These are phyloP conservation scores for Zychaea mexicana DNA, from an alignment of 371 early-diverging fungal species.

Conservation along the genomic window DNA sequence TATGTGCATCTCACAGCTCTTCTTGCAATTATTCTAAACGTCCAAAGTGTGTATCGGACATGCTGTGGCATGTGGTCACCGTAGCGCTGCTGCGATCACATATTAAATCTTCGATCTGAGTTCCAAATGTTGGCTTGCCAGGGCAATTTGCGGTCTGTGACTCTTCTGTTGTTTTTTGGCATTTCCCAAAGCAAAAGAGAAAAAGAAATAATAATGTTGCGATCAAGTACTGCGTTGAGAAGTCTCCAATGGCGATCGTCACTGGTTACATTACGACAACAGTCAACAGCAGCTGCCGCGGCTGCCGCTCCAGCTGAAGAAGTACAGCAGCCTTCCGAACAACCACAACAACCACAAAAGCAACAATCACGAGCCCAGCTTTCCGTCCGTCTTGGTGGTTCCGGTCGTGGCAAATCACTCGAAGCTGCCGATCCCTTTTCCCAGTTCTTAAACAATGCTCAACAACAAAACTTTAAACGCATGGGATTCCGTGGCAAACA, in stretches of 20 bases:
- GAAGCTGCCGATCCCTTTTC: constrained; percentile 35
- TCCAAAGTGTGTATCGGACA: too few relatives aligned
- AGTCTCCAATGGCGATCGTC: background rate
- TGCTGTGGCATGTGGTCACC: too few relatives aligned
- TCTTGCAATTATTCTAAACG: too few relatives aligned
- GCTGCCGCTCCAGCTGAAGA: constrained; percentile 1
- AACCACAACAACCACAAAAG: constrained; percentile 2
- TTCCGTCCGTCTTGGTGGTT: constrained; percentile 39
- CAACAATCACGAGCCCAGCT: background rate
- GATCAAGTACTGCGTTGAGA: constrained; percentile 6
- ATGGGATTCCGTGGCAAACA: constrained; percentile 5
- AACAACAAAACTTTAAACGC: constrained; percentile 10
- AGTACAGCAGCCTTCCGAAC: background rate
- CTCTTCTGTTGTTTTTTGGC: too few relatives aligned
- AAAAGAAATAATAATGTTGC: constrained; percentile 8
- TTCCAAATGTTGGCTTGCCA: too few relatives aligned
- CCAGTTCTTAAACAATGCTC: constrained; percentile 29
- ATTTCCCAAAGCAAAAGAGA: too few relatives aligned
- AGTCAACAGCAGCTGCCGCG: constrained; percentile 10
- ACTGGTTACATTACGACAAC: background rate
- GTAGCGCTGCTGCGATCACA: too few relatives aligned
- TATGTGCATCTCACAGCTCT: too few relatives aligned
- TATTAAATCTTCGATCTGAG: too few relatives aligned
- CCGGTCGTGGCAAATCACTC: constrained; percentile 42
- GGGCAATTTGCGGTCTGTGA: too few relatives aligned